Base-by-base conservation (phyloP, 208 protist species). In the Acanthamoeba triangularis region DNA sequence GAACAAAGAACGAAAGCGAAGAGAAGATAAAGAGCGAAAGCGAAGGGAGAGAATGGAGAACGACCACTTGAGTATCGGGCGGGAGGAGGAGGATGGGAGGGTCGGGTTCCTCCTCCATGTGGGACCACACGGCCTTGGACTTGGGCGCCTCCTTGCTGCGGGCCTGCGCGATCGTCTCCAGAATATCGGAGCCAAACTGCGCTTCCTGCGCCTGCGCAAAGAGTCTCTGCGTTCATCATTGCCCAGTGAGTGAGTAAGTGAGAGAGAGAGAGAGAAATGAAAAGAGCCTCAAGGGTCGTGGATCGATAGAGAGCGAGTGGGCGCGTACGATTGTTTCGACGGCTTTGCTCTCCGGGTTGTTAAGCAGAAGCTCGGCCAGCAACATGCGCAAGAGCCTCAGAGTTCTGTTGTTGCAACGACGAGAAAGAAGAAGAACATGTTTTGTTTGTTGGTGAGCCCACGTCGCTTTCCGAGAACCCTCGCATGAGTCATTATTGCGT, bases 321-420 rank as follows among this genome's bases (percentile, higher is more conserved):
- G 4, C 65, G 65, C n/a, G 69, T 82, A 82, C 74, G 30, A 82
- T 44, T 37, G 18, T 82, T 52, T 82, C 74, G 18, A 82, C 74
- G 16, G 11, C n/a, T 52, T 82, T 44, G 74, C 74, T 82, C 2
- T 82, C 23, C 23, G 74, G 74, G 41, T 82, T 82, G 44, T 44
- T 18, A 0, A 25, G 33, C 6, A 82, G 74, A 5, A 82, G 74
- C 41, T 82, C 74, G 44, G 18, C 44, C 16, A 82, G 74, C 74
- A 82, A 10, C 37, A 49, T n/a, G 0, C 74, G 33, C 41, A 82
- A 10, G 10, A 82, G 74, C 8, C n/a, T 35, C 7, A 82, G 13
- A 0, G 44, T 52, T 20, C 33, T 82, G 11, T 11, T 20, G 33
- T 72, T 3, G 63, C n/a, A 35, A 69, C n/a, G 63, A 69, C 23